These are phyloP conservation scores for Pythium periplocum DNA, from an alignment of 352 stramenopile genomes.

Conservation along the genomic window DNA sequence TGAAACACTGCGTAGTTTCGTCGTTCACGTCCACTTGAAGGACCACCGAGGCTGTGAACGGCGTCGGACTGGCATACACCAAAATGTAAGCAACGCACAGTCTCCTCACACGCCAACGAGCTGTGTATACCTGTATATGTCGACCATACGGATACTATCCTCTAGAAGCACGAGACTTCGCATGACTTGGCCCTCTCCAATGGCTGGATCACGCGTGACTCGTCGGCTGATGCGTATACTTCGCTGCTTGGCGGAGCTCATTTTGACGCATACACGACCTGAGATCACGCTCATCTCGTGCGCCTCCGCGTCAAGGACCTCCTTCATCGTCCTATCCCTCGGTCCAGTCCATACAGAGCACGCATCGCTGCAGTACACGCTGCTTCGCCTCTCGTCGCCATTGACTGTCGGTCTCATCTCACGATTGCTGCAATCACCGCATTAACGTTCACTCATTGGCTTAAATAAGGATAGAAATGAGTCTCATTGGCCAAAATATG, in stretches of 20 bases:
- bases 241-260: too few species aligned
- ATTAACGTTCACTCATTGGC: too few species aligned
- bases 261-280: background rate
- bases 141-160: slow-evolving; percentile 12
- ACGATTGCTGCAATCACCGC: too few species aligned
- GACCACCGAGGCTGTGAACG: slow-evolving; percentile 44
- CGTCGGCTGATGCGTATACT: too few species aligned
- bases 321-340: slow-evolving; percentile 17
- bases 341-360: slow-evolving; percentile 45
- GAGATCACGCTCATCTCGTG: slow-evolving; percentile 19
- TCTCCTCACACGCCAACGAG: background rate
- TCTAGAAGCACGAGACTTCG: slow-evolving; percentile 9
- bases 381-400: too few species aligned
- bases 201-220: too few species aligned
- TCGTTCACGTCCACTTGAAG: slow-evolving; percentile 20
- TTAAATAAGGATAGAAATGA: too few species aligned
- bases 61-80: slow-evolving; percentile 31
- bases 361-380: slow-evolving; percentile 25
- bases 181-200: background rate
- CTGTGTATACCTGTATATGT: slow-evolving; percentile 48
- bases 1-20: too few species aligned
- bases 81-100: background rate
- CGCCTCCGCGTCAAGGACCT: slow-evolving; percentile 24
- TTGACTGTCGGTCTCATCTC: too few species aligned
- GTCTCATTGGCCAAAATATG: background rate